Percentiles rank a stretch among this genome's conserved stretches.
Conservation (phyloP, 2,329 filamentous ascomycete genomes). For the Stemphylium lycopersici region DNA sequence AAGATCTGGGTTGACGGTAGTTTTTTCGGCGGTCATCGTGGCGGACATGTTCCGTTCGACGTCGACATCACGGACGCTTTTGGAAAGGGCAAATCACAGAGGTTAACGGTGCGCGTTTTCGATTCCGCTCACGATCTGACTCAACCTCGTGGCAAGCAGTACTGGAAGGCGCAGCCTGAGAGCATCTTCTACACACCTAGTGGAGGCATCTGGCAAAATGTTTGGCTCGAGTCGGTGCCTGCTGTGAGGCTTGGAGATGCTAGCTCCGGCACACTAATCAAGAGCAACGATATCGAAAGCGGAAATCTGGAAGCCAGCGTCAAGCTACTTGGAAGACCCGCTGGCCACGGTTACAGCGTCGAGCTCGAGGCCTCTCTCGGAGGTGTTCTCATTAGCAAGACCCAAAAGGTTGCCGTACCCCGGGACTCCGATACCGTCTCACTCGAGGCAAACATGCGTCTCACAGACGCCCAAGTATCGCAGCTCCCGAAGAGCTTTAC, state of each 20-base stretch:
- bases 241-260: slow-evolving; percentile 60
- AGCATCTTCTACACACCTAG: slow-evolving; percentile 66
- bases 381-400: slow-evolving; percentile 56
- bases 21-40: slow-evolving; percentile 61
- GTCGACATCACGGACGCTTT: slow-evolving; percentile 63
- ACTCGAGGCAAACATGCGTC: slow-evolving; percentile 57
- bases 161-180: slow-evolving; percentile 66
- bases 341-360: slow-evolving; percentile 56
- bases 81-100: slow-evolving; percentile 17
- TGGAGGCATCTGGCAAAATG: slow-evolving; percentile 64
- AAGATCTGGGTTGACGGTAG: slow-evolving; percentile 63
- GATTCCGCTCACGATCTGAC: slow-evolving; percentile 69
- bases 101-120: slow-evolving; percentile 63
- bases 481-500: slow-evolving; percentile 47
- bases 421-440: slow-evolving; percentile 57
- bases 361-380: slow-evolving; percentile 61
- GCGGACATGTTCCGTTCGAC: slow-evolving; percentile 64
- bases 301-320: slow-evolving; percentile 60
- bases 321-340: slow-evolving; percentile 57
- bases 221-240: slow-evolving; percentile 64
- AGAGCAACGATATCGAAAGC: slow-evolving; percentile 59
- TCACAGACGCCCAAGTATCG: slow-evolving; percentile 52
- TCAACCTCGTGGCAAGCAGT: slow-evolving; percentile 72
- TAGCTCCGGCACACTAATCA: slow-evolving; percentile 64
- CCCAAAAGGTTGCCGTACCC: slow-evolving; percentile 52